These are phyloP conservation scores for Elsinoe fawcettii DNA, from an alignment of 2,329 filamentous ascomycete species.

Conservation along the genomic window DNA sequence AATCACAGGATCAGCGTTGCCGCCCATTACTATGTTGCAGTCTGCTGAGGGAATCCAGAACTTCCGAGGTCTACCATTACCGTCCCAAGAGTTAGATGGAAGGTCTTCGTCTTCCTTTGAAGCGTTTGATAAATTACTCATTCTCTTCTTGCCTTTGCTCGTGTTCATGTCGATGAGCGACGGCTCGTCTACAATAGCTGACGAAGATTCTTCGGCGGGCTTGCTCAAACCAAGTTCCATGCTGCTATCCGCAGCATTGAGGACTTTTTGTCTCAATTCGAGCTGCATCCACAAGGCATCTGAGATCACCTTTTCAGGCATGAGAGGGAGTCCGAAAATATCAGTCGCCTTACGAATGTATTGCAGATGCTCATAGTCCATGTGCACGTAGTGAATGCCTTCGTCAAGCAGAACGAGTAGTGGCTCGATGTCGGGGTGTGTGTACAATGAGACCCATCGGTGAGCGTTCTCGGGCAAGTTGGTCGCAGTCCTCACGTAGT, in stretches of 20 bases:
- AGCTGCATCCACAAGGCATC: slow-evolving; percentile 52
- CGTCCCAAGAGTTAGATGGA: slow-evolving; percentile 46
- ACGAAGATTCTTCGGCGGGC: slow-evolving; percentile 30
- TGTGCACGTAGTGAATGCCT: slow-evolving; percentile 53
- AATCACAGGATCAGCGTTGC: slow-evolving; percentile 45
- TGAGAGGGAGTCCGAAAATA: slow-evolving; percentile 46
- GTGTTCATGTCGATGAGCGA: slow-evolving; percentile 22
- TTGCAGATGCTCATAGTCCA: slow-evolving; percentile 52
- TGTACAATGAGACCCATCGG: slow-evolving; percentile 46
- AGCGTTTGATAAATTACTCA: slow-evolving; percentile 20
- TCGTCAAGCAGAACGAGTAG: slow-evolving; percentile 50
- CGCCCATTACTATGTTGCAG: slow-evolving; percentile 50
- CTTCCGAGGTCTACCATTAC: slow-evolving; percentile 46
- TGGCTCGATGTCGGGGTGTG: slow-evolving; percentile 47
- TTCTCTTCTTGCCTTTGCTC: slow-evolving; percentile 41
- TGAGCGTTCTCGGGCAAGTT: slow-evolving; percentile 39
- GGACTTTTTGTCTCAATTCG: slow-evolving; percentile 47
- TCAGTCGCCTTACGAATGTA: slow-evolving; percentile 46
- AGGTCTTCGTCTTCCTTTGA: slow-evolving; percentile 31
- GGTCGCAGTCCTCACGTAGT: slow-evolving; percentile 30
- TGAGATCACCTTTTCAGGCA: slow-evolving; percentile 48
- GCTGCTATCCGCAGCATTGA: slow-evolving; percentile 45
- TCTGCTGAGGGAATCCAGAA: slow-evolving; percentile 51
- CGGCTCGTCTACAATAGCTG: slow-evolving; percentile 21
- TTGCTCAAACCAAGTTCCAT: slow-evolving; percentile 47